Percentiles rank a stretch among this genome's conserved stretches.
These are phyloP conservation scores for Aciculosporium take DNA, from an alignment of 2,329 filamentous ascomycete species.

Conservation along the genomic window DNA sequence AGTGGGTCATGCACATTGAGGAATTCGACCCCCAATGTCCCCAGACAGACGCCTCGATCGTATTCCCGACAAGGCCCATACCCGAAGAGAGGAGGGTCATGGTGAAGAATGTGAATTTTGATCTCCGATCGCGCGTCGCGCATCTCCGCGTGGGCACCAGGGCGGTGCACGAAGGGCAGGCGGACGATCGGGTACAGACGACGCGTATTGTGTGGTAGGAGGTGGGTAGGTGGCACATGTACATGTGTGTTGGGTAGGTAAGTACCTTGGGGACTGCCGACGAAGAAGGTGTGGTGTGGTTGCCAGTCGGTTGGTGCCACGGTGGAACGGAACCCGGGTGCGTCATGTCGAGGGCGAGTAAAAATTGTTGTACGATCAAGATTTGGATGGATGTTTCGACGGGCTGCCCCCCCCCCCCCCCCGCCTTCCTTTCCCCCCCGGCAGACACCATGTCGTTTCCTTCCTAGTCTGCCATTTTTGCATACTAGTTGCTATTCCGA, in stretches of 20 bases:
- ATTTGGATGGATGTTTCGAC: no score
- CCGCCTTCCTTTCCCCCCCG: no score
- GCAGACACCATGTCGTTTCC: no score
- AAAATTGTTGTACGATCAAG: background rate
- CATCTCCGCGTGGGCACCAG: slow-evolving; percentile 39
- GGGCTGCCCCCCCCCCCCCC: no score
- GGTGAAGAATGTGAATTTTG: slow-evolving; percentile 41
- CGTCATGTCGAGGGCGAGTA: background rate
- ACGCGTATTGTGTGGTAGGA: slow-evolving; percentile 33
- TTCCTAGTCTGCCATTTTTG: no score
- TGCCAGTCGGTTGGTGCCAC: no score
- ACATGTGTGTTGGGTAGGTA: no score
- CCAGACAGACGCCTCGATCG: no score
- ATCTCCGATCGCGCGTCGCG: slow-evolving; percentile 36
- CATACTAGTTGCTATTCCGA: no score
- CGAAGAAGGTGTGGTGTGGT: no score
- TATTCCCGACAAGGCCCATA: slow-evolving; percentile 17
- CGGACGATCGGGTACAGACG: slow-evolving; percentile 32
- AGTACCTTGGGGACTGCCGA: no score
- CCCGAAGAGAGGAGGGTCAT: slow-evolving; percentile 42
- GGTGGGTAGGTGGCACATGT: no score
- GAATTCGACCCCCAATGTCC: slow-evolving; percentile 25
- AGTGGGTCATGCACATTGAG: slow-evolving; percentile 41
- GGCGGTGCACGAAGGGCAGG: slow-evolving; percentile 30
- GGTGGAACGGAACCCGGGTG: background rate